phyloP scores from a whole-genome alignment of 306 rosid species.

The Fragaria iinumae region DNA sequence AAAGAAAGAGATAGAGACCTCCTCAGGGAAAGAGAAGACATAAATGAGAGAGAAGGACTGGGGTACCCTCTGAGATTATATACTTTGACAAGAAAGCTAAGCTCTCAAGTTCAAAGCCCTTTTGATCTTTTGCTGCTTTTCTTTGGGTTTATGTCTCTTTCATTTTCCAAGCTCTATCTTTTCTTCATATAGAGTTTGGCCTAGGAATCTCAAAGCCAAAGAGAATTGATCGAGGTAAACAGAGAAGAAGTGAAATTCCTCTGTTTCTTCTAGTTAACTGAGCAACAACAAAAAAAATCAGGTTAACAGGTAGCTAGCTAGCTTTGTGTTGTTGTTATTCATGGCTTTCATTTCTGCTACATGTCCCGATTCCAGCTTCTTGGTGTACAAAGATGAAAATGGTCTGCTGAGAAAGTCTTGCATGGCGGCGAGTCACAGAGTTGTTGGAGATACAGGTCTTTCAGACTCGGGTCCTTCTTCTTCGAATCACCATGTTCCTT shows the following conservation, averaged over 20 bases:
- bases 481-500: slow-evolving; percentile 65
- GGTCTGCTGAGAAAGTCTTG: slow-evolving; percentile 40
- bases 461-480: slow-evolving; percentile 79
- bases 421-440: slow-evolving; percentile 83
- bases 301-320: neutral
- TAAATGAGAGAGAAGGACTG: slow-evolving; percentile 48
- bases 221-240: slow-evolving; percentile 37
- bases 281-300: neutral
- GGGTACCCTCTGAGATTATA: slow-evolving; percentile 30
- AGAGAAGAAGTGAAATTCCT: slow-evolving; percentile 27
- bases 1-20: slow-evolving; percentile 35
- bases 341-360: slow-evolving; percentile 26
- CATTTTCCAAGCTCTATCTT: slow-evolving; percentile 22
- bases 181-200: slow-evolving; percentile 34
- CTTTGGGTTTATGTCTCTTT: slow-evolving; percentile 20
- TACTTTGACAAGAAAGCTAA: slow-evolving; percentile 55
- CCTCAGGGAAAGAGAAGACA: slow-evolving; percentile 24
- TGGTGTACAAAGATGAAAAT: slow-evolving; percentile 41
- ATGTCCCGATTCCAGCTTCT: slow-evolving; percentile 38
- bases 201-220: slow-evolving; percentile 23
- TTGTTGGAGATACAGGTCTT: slow-evolving; percentile 59
- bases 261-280: slow-evolving; percentile 22
- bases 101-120: neutral
- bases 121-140: slow-evolving; percentile 38
- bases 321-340: slow-evolving; percentile 2